phyloP scores from a whole-genome alignment of 2,329 filamentous ascomycete species.

The Alternaria hordeiaustralica region DNA sequence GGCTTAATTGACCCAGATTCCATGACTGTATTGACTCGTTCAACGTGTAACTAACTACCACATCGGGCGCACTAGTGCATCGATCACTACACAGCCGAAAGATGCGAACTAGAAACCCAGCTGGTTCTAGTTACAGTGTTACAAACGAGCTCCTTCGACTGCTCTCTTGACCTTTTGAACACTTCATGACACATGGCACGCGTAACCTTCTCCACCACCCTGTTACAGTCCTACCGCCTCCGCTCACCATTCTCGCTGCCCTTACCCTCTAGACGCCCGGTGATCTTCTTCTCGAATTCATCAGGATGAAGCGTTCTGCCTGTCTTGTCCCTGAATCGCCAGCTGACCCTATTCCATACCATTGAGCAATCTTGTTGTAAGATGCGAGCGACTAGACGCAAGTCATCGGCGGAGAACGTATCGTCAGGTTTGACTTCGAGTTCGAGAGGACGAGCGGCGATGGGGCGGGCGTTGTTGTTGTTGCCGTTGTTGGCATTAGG shows the following conservation, averaged over 20 bases:
- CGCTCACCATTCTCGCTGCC: background rate
- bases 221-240: background rate
- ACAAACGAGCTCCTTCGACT: background rate
- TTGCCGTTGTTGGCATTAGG: background rate
- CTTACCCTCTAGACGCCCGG: constrained; percentile 22
- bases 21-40: background rate
- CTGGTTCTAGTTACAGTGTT: background rate
- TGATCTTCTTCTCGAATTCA: constrained; percentile 53
- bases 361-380: constrained; percentile 52
- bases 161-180: background rate
- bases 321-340: constrained; percentile 58
- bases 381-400: constrained; percentile 53
- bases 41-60: background rate
- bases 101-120: background rate
- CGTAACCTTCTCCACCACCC: background rate
- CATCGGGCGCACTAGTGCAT: background rate
- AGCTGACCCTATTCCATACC: constrained; percentile 57
- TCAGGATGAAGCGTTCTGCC: constrained; percentile 54
- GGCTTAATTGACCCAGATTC: background rate
- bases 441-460: constrained; percentile 4
- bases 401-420: constrained; percentile 39
- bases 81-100: background rate
- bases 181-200: background rate
- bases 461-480: background rate
- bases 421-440: constrained; percentile 37